Base-by-base conservation (phyloP, 306 rosid genomes). In the Casuarina cunninghamiana region DNA sequence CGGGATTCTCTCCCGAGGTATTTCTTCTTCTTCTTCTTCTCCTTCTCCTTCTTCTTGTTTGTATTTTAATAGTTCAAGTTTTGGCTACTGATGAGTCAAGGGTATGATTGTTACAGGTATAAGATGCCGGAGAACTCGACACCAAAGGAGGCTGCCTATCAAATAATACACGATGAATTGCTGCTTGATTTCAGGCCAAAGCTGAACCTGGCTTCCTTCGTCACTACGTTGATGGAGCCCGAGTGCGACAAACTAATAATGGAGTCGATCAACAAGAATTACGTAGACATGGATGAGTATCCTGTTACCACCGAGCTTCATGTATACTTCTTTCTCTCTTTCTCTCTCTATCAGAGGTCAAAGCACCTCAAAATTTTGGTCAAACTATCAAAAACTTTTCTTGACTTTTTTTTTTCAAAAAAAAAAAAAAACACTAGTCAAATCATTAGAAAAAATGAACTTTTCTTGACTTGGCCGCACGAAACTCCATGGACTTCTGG, bases 141-240 rank as follows among this genome's bases (percentile, higher is more conserved):
- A 72, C 77, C 96, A 0, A 90, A 90, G 77, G 91, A 92, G 57
- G 83, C 70, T 38, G 97, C 92, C 0, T 86, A 81, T 73, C 89
- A 79, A 78, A 83, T 83, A 55, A 90, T 90, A 10, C 87, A 79
- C 53, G 91, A 92, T n/a, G 96, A 92, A 84, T 65, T 92, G 78
- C 63, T 75, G 80, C 82, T 88, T 6, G 97, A 92, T 62, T 89
- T 83, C 7, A 83, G 65, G 75, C 97, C 97, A 16, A 82, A 87
- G 87, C 79, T 88, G 11, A 92, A 92, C 81, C 61, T 92, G 83
- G 97, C 97, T 37, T 90, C 97, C 35, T 92, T 92, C 71, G 96
- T 92, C 38, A 92, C 96, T 5, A 90, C 97, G n/a, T 86, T 86
- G 71, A 92, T 92, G 97, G 96, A 92, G 79, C 91, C 91, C 8